Base-by-base conservation (phyloP, 2,329 filamentous ascomycete species). In the Grosmannia clavigera region DNA sequence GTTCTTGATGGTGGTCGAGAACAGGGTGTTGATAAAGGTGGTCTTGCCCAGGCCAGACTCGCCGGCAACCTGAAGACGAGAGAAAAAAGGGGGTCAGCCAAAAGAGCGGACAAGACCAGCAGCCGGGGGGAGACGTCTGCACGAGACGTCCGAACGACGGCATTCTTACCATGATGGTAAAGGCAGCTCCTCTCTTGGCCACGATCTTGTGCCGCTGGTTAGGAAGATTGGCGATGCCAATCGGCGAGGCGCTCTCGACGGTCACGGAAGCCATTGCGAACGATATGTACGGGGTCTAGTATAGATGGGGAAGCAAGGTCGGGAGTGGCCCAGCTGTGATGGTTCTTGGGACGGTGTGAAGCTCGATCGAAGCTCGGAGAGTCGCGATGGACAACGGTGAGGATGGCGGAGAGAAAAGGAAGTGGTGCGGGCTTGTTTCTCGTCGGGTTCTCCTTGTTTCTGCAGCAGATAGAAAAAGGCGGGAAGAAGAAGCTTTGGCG, bases 1-100 rank as follows among this genome's bases (percentile, higher is more conserved):
- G 84, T 97, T 99, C 84, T 99, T 99, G 84, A 99, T 99, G 70
- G 94, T 99, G 67, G 95, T 99, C 65, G 94, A 99, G 83, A 99
- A 99, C 63, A 99, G 86, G 62, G 94, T 99, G 86, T 99, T 99
- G 85, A 99, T 97, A 79, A 99, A 99, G 70, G 94, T 99, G 31
- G 95, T 99, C 85, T 99, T 99, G 81, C 94, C 94, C 68, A 97
- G 80, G 72, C 92, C 92, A 67, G 94, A 97, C 81, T 99, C 92
- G 79, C 92, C 92, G 79, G 94, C 94, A 77, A 97, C 91, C 91
- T 95, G 61, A 5, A 50, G 7, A 46, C 19, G 12, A 27, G 52
- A 4, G 14, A n/a, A 46, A 31, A 61, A 22, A 46, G 29, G 50
- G 58, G 61, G 61, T 40, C 55, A 59, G 59, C 59, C 55, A 61